phyloP scores from a whole-genome alignment of 805 yeast species.

The Ascoidea asiatica region DNA sequence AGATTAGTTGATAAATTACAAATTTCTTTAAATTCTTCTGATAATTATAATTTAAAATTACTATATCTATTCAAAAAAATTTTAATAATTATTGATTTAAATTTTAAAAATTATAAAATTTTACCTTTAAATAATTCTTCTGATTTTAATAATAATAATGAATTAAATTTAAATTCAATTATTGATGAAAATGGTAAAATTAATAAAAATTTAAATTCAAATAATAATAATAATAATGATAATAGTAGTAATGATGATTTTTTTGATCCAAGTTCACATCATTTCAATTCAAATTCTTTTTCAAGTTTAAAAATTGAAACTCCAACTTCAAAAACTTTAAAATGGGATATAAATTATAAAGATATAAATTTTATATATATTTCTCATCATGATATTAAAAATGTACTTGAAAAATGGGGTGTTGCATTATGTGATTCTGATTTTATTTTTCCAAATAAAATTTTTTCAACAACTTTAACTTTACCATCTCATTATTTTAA shows the following conservation, averaged over 20 bases:
- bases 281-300: too few relatives aligned
- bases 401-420: neutral
- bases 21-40: neutral
- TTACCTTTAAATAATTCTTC: neutral
- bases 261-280: too few relatives aligned
- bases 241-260: neutral
- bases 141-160: too few relatives aligned
- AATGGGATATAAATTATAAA: neutral
- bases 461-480: neutral
- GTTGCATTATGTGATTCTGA: neutral
- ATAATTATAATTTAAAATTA: too few relatives aligned
- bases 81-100: too few relatives aligned
- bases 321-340: neutral
- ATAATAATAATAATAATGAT: too few relatives aligned
- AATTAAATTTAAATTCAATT: too few relatives aligned
- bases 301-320: neutral
- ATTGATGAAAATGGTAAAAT: too few relatives aligned
- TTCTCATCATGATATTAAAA: neutral
- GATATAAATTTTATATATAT: neutral
- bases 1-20: neutral
- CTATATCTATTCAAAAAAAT: too few relatives aligned
- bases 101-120: too few relatives aligned
- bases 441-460: neutral
- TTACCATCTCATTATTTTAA: too few relatives aligned
- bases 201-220: too few relatives aligned